These are phyloP conservation scores for Acer saccharum DNA, from an alignment of 345 rosid species.

Conservation along the genomic window DNA sequence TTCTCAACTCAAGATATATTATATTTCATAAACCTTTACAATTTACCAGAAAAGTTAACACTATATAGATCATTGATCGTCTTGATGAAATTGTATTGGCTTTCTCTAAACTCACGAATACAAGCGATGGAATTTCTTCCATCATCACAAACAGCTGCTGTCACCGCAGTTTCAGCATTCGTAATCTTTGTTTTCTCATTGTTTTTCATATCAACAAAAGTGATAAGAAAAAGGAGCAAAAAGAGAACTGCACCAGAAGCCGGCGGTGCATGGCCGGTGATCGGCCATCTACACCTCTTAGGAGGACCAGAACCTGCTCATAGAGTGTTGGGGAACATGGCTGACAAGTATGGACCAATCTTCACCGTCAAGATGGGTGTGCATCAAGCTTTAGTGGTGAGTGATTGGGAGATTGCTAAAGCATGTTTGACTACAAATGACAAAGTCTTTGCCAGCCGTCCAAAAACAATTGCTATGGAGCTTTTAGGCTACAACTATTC, in stretches of 20 bases:
- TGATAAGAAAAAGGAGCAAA: not conserved
- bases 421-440: constrained; percentile 42
- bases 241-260: constrained; percentile 26
- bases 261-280: constrained; percentile 35
- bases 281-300: constrained; percentile 48
- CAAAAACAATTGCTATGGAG: constrained; percentile 19
- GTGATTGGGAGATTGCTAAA: constrained; percentile 29
- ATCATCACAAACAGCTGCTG: not conserved
- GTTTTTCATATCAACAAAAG: not conserved
- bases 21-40: too few relatives aligned
- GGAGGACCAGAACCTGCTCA: constrained; percentile 35
- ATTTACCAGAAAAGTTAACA: too few relatives aligned
- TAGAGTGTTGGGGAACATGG: constrained; percentile 25
- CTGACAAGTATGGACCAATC: constrained; percentile 36
- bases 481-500: constrained; percentile 27
- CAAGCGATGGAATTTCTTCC: not conserved
- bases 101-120: too few relatives aligned
- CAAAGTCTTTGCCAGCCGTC: constrained; percentile 31
- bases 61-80: too few relatives aligned
- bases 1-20: too few relatives aligned
- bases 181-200: not conserved
- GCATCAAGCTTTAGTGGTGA: constrained; percentile 29
- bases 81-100: too few relatives aligned
- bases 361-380: constrained; percentile 40
- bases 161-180: not conserved